Evolutionary conservation across 2,329 filamentous ascomycete species (phyloP).

Genomic region (Bipolaris zeicola): DNA sequence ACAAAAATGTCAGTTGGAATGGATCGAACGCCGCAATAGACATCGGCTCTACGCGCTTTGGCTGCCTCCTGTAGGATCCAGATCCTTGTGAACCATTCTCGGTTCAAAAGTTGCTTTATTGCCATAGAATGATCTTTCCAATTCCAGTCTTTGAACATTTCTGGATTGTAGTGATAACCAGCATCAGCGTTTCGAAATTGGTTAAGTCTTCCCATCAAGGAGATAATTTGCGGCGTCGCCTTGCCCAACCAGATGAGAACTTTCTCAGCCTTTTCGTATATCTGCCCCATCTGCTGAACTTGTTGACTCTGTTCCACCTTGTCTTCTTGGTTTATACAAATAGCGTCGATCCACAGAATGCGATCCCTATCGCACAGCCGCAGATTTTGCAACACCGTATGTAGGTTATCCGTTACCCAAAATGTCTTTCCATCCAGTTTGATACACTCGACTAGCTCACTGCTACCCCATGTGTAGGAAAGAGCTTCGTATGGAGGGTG

Average conservation of each 20-base stretch:
- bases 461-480: not conserved
- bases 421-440: not conserved
- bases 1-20: conserved; percentile 20
- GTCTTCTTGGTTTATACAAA: conserved; percentile 1
- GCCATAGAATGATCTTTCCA: not conserved
- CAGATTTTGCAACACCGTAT: not conserved
- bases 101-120: not conserved
- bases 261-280: not conserved
- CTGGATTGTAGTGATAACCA: not conserved
- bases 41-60: conserved; percentile 20
- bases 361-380: not conserved
- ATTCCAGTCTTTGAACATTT: not conserved
- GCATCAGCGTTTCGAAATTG: not conserved
- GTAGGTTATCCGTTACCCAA: not conserved
- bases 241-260: not conserved
- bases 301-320: not conserved
- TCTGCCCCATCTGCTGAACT: not conserved
- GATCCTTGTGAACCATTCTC: conserved; percentile 26
- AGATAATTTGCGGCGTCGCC: not conserved
- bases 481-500: not conserved
- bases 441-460: not conserved
- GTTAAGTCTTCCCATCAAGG: not conserved
- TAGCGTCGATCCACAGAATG: not conserved
- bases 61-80: conserved; percentile 34
- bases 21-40: conserved; percentile 16